Evolutionary conservation across 2,329 filamentous ascomycete genomes (phyloP), one percentile per base, ranked within the genome.

Genomic region (Elsinoe perseae): DNA sequence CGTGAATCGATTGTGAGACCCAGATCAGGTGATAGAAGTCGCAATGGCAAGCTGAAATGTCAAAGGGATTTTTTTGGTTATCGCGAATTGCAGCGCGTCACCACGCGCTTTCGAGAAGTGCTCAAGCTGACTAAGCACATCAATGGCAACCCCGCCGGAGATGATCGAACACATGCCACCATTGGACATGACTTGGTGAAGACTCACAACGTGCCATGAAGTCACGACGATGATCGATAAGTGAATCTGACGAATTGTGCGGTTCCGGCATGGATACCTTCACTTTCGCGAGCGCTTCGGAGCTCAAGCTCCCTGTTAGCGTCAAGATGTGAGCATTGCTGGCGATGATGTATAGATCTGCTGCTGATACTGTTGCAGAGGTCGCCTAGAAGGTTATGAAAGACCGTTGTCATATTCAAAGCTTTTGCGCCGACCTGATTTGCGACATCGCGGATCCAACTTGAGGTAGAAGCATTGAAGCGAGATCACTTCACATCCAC

Each of bases 261-360:
- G 23, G 36, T 34, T 32, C 25, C 27, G 16, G 18, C 42, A 96
- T 96, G 89, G 93, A 98, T 73, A 86, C 91, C 54, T 96, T 95
- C 73, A 95, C 91, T 27, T 97, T 97, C 75, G 91, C 89, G 63
- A 89, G 85, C 67, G 95, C 93, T 58, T 86, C 89, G 62, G 84
- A 88, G 70, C 79, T 97, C 64, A 80, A 89, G 64, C 81, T 91
- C 61, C 83, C 87, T 18, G 76, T 85, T 55, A 76, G 78, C 64
- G 73, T 85, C 60, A 82, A 80, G 71, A 81, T 85, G 82, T 84
- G 73, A 61, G 80, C 74, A 56, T 27, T 46, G 61, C 60, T 56
- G 43, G 48, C 46, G 53, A 30, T 54, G 30, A 30, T 27, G 2
- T 14, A 20, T 50, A 20, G 32, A 36, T 16, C 32, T 25, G 38